phyloP scores from a whole-genome alignment of 2,329 filamentous ascomycete genomes.

The Blumeriella jaapii region DNA sequence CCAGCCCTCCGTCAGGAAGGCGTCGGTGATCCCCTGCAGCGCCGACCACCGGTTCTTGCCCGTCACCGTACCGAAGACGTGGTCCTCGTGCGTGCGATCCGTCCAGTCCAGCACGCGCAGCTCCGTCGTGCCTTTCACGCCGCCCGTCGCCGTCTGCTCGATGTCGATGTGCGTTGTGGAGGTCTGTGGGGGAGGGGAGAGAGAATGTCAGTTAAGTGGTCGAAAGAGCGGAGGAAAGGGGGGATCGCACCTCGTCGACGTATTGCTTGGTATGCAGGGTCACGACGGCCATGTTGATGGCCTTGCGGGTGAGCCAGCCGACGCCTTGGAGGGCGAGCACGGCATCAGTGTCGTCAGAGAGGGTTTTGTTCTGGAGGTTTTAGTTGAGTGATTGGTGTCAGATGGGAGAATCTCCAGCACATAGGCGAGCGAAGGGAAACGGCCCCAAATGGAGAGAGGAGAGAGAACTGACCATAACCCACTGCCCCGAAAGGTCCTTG shows the following conservation, averaged over 20 bases:
- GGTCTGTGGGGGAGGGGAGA: too few species aligned
- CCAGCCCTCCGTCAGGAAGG: constrained; percentile 29
- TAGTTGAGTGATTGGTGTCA: not conserved
- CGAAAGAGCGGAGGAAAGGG: too few species aligned
- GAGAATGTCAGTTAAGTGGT: too few species aligned
- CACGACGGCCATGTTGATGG: constrained; percentile 46
- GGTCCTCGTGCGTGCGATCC: constrained; percentile 42
- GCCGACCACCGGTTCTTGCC: constrained; percentile 35
- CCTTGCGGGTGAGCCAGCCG: constrained; percentile 47
- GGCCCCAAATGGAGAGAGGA: not conserved
- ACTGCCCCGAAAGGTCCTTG: constrained; percentile 41
- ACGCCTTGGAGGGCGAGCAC: constrained; percentile 48
- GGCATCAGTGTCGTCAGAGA: constrained; percentile 45
- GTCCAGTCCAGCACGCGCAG: constrained; percentile 43
- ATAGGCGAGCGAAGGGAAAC: too few species aligned
- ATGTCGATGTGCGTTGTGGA: constrained; percentile 40
- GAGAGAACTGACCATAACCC: constrained; percentile 37
- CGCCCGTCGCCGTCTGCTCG: constrained; percentile 50
- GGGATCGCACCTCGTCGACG: constrained; percentile 30
- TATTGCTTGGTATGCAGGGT: constrained; percentile 35
- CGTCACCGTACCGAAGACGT: constrained; percentile 48
- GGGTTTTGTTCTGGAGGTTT: constrained; percentile 41
- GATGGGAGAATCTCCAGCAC: not conserved
- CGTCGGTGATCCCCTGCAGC: constrained; percentile 28
- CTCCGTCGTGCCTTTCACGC: constrained; percentile 48